Conservation (phyloP, 1,284 basidiomycete genomes). For the Fomitopsis palustris region DNA sequence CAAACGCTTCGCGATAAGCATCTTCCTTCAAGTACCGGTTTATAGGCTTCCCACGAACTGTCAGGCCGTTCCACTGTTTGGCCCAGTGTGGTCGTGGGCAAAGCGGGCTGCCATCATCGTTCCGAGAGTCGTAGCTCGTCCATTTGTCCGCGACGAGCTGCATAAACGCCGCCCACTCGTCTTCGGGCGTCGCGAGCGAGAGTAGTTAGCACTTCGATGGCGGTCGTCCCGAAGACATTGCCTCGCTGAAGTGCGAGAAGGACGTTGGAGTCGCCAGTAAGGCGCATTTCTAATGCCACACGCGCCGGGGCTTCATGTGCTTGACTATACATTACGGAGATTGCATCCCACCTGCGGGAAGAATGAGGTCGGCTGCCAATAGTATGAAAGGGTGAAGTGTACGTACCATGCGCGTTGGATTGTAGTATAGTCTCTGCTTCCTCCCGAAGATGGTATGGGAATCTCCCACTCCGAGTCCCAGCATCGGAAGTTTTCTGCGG, state of each 20-base stretch:
- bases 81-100: constrained; percentile 14
- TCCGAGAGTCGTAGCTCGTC: constrained; percentile 8
- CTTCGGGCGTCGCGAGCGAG: constrained; percentile 8
- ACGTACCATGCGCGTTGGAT: constrained; percentile 14
- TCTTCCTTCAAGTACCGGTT: constrained; percentile 14
- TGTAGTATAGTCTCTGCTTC: constrained; percentile 6
- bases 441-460: constrained; percentile 5
- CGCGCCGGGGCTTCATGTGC: constrained; percentile 11
- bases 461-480: constrained; percentile 16
- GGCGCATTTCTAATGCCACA: constrained; percentile 14
- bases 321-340: constrained; percentile 10
- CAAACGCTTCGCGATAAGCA: constrained; percentile 12
- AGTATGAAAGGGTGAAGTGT: neutral
- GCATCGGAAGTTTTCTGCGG: constrained; percentile 12
- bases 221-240: constrained; percentile 7
- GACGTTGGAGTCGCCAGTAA: constrained; percentile 11
- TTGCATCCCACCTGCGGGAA: constrained; percentile 10
- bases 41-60: constrained; percentile 7
- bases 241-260: constrained; percentile 14
- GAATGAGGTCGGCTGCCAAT: no score
- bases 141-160: constrained; percentile 14
- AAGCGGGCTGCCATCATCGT: constrained; percentile 2
- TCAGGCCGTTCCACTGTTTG: constrained; percentile 12
- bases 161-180: constrained; percentile 11
- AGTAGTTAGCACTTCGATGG: constrained; percentile 15